These are phyloP conservation scores for Pyrus pyrifolia DNA, from an alignment of 306 rosid genomes.

Conservation along the genomic window DNA sequence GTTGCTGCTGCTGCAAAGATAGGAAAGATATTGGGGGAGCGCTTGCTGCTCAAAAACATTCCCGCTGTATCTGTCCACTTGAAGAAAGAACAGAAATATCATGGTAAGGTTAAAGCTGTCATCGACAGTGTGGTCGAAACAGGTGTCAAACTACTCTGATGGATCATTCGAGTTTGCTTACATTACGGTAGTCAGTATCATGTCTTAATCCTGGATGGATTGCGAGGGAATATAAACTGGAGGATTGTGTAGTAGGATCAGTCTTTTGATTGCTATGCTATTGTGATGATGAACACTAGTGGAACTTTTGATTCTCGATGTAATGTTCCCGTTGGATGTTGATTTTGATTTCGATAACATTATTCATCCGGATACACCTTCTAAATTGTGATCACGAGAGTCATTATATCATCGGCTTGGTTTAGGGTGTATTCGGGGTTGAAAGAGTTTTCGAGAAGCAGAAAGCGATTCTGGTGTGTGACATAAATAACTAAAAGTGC, in stretches of 20 bases:
- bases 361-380: background rate
- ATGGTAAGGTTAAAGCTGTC: conserved; percentile 85
- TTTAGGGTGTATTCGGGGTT: background rate
- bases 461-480: background rate
- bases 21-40: conserved; percentile 72
- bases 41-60: conserved; percentile 63
- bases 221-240: background rate
- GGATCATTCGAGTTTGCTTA: background rate
- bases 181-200: background rate
- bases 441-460: background rate
- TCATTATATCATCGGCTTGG: background rate
- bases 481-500: background rate
- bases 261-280: no score
- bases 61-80: conserved; percentile 70
- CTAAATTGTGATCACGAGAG: background rate
- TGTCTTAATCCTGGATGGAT: background rate
- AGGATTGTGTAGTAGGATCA: no score
- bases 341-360: background rate
- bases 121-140: conserved; percentile 66
- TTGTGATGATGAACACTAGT: background rate
- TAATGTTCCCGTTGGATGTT: background rate
- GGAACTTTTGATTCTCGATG: background rate
- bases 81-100: conserved; percentile 89
- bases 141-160: conserved; percentile 62
- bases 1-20: conserved; percentile 94